A percentile compares a stretch with the other conserved stretches of the same genome.
These are phyloP conservation scores for Suhomyces yuchorum DNA, from an alignment of 1,139 yeast genomes.

Conservation along the genomic window DNA sequence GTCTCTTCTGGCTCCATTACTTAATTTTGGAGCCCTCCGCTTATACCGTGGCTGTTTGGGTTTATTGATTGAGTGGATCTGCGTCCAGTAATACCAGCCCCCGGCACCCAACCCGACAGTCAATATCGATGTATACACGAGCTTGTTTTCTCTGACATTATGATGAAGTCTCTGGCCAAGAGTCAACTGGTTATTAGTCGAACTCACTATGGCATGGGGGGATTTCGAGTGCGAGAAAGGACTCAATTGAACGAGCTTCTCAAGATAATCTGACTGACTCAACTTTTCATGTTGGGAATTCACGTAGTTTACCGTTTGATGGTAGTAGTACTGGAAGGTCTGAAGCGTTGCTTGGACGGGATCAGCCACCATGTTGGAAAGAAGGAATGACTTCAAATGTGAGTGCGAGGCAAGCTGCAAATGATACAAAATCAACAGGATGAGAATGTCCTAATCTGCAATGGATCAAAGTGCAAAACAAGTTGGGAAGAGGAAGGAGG, in stretches of 20 bases:
- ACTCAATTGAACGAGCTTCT: constrained; percentile 18
- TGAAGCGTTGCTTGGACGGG: constrained; percentile 47
- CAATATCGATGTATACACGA: constrained; percentile 23
- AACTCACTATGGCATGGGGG: neutral
- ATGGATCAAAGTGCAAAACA: neutral
- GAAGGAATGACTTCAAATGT: constrained; percentile 1
- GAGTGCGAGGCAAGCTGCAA: constrained; percentile 2
- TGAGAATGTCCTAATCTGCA: no score
- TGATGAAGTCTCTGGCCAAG: constrained; percentile 15
- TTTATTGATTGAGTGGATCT: neutral
- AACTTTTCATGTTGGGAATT: constrained; percentile 29
- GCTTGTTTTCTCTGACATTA: constrained; percentile 19
- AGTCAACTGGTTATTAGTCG: constrained; percentile 1
- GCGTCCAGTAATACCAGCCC: constrained; percentile 17
- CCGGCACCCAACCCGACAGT: constrained; percentile 36
- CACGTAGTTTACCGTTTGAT: constrained; percentile 28
- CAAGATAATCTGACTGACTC: constrained; percentile 21
- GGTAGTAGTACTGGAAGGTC: constrained; percentile 31
- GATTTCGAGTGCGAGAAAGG: constrained; percentile 5
- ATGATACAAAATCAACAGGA: constrained; percentile 1
- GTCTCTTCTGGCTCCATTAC: constrained; percentile 74
- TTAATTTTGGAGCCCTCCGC: constrained; percentile 62
- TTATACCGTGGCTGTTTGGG: constrained; percentile 17
- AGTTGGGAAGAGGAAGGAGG: no score
- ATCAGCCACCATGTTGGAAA: constrained; percentile 43